Base-by-base conservation (phyloP, 2,329 filamentous ascomycete genomes). In the Penicillium sp. region DNA sequence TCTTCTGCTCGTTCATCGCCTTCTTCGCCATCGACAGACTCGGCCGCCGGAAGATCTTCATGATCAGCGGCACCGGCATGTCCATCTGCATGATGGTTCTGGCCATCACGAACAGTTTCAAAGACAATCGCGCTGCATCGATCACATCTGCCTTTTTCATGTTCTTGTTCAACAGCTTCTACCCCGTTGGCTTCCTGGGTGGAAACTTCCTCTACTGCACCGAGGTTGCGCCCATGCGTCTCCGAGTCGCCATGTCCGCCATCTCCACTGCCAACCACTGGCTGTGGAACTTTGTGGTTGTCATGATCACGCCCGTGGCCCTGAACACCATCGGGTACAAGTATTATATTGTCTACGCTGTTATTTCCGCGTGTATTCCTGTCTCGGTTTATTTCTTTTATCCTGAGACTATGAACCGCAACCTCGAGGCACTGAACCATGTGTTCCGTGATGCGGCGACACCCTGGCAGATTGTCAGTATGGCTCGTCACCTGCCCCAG, bases 91-190 rank as follows among this genome's bases (percentile, higher is more conserved):
- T 86, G 83, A 64, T 80, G n/a, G 80, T 89, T 37, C 64, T 81
- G 15, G 74, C 76, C 4, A 66, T 77, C 25, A 72, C 65, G 15
- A 74, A 65, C 31, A 70, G 70, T 14, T 77, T 73, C 55, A 68
- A 45, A 2, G 48, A 42, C 2, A 59, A 60, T 37, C 52, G 55
- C 6, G 35, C 20, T 11, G 57, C 57, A 11, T 56, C 59, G 20
- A 55, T 62, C 10, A 57, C 50, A 2, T 59, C 59, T 0, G 57
- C 54, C 2, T 52, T 59, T 12, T 68, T 67, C 51, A 63, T 88
- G n/a, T 88, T 88, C 71, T 81, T 84, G 3, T 88, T 87, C 73
- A 88, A 88, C 61, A 84, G 84, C 1, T 86, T 85, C 55, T 88
- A 87, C 59, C 86, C 85, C n/a, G 84, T 85, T 0, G 86, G 83